Conservation (phyloP, 495 filamentous ascomycete genomes). For the Penicillium dipodomyicola region DNA sequence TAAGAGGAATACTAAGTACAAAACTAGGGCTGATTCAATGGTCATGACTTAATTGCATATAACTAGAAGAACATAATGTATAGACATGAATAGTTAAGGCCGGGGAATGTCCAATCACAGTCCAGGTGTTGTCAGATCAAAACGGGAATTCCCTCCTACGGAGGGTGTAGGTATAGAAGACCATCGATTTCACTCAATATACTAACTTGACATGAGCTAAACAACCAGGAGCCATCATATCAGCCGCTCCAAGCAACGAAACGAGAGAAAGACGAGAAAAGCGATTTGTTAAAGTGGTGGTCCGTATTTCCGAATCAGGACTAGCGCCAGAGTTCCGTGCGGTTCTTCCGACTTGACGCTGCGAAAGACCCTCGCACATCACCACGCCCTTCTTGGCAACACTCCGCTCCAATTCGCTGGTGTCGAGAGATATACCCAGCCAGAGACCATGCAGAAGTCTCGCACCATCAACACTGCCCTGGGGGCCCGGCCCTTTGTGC, state of each 20-base stretch:
- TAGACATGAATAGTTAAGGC: neutral
- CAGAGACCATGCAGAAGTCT: constrained; percentile 54
- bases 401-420: constrained; percentile 36
- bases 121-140: constrained; percentile 27
- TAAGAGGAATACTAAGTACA: neutral
- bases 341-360: constrained; percentile 34
- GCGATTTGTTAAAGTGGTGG: constrained; percentile 15
- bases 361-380: constrained; percentile 36
- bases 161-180: neutral
- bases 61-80: neutral
- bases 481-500: constrained; percentile 43
- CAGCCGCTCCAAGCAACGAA: neutral
- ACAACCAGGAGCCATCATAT: neutral
- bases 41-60: neutral
- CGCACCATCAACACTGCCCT: constrained; percentile 47
- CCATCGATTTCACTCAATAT: neutral
- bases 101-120: constrained; percentile 25
- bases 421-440: constrained; percentile 31
- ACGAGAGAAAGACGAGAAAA: neutral
- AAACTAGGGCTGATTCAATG: neutral
- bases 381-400: constrained; percentile 32
- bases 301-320: constrained; percentile 31
- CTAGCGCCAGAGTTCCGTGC: constrained; percentile 46
- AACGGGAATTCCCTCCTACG: neutral
- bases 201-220: too few species aligned